phyloP scores from a whole-genome alignment of 1,139 yeast genomes.

The Saccharomyces hybrid region DNA sequence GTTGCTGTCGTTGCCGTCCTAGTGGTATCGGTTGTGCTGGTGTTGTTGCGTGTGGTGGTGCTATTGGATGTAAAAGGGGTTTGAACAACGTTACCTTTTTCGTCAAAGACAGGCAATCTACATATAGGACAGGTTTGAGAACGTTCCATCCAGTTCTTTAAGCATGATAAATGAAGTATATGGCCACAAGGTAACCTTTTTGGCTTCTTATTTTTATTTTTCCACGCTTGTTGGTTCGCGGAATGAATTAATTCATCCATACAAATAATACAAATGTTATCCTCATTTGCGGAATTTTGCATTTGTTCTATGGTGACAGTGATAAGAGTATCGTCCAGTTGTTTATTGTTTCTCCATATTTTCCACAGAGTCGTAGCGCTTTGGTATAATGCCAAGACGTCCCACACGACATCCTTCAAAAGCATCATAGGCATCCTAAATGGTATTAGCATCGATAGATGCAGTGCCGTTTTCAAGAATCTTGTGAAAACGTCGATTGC shows the following conservation, averaged over 20 bases:
- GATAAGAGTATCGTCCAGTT: constrained; percentile 57
- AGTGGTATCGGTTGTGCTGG: neutral
- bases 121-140: constrained; percentile 91
- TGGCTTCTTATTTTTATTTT: constrained; percentile 37
- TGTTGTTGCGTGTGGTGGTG: neutral
- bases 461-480: constrained; percentile 39
- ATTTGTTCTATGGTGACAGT: constrained; percentile 58
- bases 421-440: constrained; percentile 56
- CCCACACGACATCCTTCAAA: constrained; percentile 57
- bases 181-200: constrained; percentile 79
- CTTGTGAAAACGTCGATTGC: constrained; percentile 47
- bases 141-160: constrained; percentile 87
- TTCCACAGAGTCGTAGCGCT: constrained; percentile 47
- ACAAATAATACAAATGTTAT: constrained; percentile 39
- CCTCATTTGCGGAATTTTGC: constrained; percentile 47
- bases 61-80: neutral
- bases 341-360: constrained; percentile 54
- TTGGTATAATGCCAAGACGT: constrained; percentile 43
- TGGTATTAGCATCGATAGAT: constrained; percentile 47
- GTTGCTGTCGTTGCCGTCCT: neutral
- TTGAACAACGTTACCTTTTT: constrained; percentile 19
- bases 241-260: constrained; percentile 27
- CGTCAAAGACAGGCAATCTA: constrained; percentile 57
- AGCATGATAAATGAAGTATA: constrained; percentile 81
- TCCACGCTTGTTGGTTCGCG: constrained; percentile 3